phyloP scores from a whole-genome alignment of 2,329 filamentous ascomycete species.

The Fulvia fulva region DNA sequence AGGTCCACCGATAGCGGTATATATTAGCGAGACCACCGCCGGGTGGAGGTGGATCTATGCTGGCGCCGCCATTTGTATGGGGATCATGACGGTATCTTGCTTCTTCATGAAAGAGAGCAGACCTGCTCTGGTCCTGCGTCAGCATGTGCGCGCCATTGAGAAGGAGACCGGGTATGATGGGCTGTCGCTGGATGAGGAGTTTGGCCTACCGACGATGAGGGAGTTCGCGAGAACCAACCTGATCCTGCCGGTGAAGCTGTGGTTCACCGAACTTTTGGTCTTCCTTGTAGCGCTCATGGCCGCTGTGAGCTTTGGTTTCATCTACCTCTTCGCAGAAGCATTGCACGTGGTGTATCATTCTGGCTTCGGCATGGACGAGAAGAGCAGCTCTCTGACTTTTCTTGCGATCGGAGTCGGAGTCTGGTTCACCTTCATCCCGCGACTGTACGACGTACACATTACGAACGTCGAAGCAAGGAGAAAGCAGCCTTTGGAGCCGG shows the following conservation, averaged over 20 bases:
- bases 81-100: constrained; percentile 33
- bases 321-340: constrained; percentile 37
- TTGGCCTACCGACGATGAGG: too few relatives aligned
- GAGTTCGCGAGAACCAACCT: constrained; percentile 41
- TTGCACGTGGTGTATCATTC: constrained; percentile 38
- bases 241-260: constrained; percentile 39
- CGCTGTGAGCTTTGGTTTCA: constrained; percentile 42
- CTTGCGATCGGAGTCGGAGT: constrained; percentile 47
- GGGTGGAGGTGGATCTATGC: constrained; percentile 44
- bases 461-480: constrained; percentile 22
- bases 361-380: constrained; percentile 29
- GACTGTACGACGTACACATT: constrained; percentile 40
- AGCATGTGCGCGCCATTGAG: constrained; percentile 31
- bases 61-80: constrained; percentile 39
- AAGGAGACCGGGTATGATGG: constrained; percentile 23
- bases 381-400: constrained; percentile 50
- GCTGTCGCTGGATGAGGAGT: constrained; percentile 30
- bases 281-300: constrained; percentile 42
- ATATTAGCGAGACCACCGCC: too few relatives aligned
- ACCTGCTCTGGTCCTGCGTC: constrained; percentile 40
- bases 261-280: constrained; percentile 48
- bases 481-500: constrained; percentile 34
- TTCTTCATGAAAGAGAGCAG: constrained; percentile 43
- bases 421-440: constrained; percentile 41
- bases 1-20: too few relatives aligned